A percentile compares a stretch with the other conserved stretches of the same genome.
Conservation (phyloP, 345 rosid genomes). For the Gossypium thurberi region DNA sequence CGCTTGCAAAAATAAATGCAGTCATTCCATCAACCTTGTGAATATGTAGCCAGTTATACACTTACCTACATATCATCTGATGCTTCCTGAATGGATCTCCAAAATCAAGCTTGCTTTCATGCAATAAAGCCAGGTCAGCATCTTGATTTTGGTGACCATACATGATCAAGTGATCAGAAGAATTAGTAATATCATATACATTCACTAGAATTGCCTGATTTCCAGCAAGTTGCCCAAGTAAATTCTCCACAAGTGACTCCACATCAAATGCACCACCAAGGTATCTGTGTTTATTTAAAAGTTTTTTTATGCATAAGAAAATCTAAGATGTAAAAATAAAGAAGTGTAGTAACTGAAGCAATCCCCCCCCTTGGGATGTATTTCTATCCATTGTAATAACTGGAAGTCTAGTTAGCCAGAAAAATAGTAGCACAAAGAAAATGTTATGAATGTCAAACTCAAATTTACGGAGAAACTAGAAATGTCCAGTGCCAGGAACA, state of each 20-base stretch:
- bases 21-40: constrained; percentile 1
- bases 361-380: too few relatives aligned
- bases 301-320: neutral
- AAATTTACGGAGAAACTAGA: neutral
- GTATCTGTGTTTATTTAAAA: constrained; percentile 49
- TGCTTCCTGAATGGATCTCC: constrained; percentile 96
- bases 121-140: constrained; percentile 65
- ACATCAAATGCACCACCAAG: constrained; percentile 99
- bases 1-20: constrained; percentile 2
- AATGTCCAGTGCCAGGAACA: neutral
- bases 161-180: constrained; percentile 81
- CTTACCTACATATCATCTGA: constrained; percentile 85
- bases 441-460: neutral
- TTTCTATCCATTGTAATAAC: too few relatives aligned
- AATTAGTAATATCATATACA: constrained; percentile 82
- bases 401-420: too few relatives aligned
- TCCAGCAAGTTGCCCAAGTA: constrained; percentile 95
- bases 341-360: neutral
- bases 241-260: constrained; percentile 96
- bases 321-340: neutral
- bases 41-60: constrained; percentile 11
- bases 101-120: constrained; percentile 82
- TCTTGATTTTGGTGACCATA: constrained; percentile 79
- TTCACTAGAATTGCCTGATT: constrained; percentile 89
- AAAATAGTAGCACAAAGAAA: too few relatives aligned